Evolutionary conservation across 1,284 basidiomycete genomes (phyloP), one percentile per base, ranked within the genome.

Genomic region (Apiotrichum gracile): DNA sequence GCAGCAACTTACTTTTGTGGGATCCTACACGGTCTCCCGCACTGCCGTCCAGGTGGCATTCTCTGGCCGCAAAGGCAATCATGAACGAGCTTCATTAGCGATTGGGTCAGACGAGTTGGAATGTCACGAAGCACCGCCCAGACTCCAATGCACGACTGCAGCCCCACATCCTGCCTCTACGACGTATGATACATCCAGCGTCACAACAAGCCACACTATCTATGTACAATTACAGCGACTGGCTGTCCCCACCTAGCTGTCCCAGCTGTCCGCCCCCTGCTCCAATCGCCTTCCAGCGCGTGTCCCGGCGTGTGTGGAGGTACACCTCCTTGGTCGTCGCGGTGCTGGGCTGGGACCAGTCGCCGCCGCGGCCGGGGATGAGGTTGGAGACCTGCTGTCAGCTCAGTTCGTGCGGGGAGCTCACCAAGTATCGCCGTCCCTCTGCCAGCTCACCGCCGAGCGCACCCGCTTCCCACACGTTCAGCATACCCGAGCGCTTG

Each of bases 401-500:
- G 25, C 29, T 51, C 19, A 26, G 25, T 8, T 14, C 34, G 25
- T 25, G 7, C 1, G 3, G 9, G 14, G 8, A 12, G 58, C 65
- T 62, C 41, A 70, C 90, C 61, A 86, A 64, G 67, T 87, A 94
- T 46, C 83, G 76, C 66, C 85, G 81, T 0, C 87, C 87, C 26
- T 81, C 78, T 31, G 78, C 74, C 61, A 93, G 82, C 3, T 77
- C 68, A 8, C 82, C 84, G 12, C 76, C 76, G 27, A 87, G 62
- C 10, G 75, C 77, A 5, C 83, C 74, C 1, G 83, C 84, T 64
- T 94, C 88, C 89, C 90, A 93, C 1, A 91, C 81, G 0, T 86
- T 92, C 45, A 96, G 63, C 67, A 89, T 86, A 0, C 83, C 90
- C 1, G 74, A 78, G 17, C 88, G 81, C 34, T 38, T 77, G 5